Conservation (phyloP, 2,329 filamentous ascomycete genomes). For the Colletotrichum tanaceti region DNA sequence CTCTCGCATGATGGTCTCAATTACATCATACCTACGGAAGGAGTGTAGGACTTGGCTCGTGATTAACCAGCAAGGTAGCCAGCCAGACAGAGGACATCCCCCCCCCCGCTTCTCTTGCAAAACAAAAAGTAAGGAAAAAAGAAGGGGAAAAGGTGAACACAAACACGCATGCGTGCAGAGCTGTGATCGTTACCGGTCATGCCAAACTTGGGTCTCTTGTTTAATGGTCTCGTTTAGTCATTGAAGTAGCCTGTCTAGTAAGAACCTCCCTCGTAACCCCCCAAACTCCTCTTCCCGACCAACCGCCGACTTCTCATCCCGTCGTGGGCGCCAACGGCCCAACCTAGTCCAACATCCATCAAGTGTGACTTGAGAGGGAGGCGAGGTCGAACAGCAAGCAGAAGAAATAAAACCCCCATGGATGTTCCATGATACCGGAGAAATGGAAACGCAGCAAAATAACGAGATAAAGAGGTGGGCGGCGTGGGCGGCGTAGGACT, state of each 20-base stretch:
- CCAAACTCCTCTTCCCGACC: background rate
- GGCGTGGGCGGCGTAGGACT: background rate
- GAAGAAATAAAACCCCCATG: constrained; percentile 22
- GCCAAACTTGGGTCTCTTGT: background rate
- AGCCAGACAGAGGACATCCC: too few species aligned
- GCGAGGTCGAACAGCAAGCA: constrained; percentile 4
- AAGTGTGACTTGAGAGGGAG: constrained; percentile 6
- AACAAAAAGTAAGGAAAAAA: too few species aligned
- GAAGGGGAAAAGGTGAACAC: too few species aligned
- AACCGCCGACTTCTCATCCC: constrained; percentile 9
- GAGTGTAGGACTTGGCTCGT: background rate
- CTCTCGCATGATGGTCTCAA: background rate
- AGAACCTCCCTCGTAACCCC: background rate
- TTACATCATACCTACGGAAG: background rate
- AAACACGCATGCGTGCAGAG: background rate
- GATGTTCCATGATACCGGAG: constrained; percentile 28
- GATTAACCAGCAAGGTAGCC: too few species aligned
- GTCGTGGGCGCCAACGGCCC: constrained; percentile 5
- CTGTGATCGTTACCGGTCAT: background rate
- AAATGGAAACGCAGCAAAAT: constrained; percentile 23
- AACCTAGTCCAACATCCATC: constrained; percentile 5
- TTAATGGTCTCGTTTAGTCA: constrained; percentile 29
- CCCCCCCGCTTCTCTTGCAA: too few species aligned
- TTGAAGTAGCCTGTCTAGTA: constrained; percentile 9
- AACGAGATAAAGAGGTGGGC: background rate